These are phyloP conservation scores for Phytophthora colocasiae DNA, from an alignment of 352 stramenopile species.

Conservation along the genomic window DNA sequence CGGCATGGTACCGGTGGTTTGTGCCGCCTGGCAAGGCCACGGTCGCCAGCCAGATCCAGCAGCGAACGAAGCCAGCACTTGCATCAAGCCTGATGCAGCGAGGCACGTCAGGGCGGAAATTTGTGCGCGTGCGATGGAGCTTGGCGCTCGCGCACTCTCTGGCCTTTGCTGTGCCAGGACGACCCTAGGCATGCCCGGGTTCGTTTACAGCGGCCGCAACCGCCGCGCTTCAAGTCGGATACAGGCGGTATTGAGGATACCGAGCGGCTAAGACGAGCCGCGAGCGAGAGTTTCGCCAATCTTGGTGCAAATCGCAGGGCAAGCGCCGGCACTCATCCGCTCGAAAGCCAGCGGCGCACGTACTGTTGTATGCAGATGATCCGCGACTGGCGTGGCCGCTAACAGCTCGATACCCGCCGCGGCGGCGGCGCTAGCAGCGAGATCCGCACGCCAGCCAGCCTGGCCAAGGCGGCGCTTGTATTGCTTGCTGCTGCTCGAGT, in stretches of 20 bases:
- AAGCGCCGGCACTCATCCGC: constrained; percentile 18
- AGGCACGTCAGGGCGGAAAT: constrained; percentile 8
- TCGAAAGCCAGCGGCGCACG: constrained; percentile 43
- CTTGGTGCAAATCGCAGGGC: constrained; percentile 34
- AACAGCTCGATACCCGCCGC: constrained; percentile 18
- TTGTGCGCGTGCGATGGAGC: constrained; percentile 12
- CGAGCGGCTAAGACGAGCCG: background rate
- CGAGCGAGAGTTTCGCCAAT: constrained; percentile 36
- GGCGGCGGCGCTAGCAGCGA: constrained; percentile 23
- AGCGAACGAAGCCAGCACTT: background rate
- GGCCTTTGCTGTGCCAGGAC: constrained; percentile 12
- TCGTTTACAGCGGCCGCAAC: constrained; percentile 25
- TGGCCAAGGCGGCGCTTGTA: background rate
- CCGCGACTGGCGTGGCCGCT: constrained; percentile 36
- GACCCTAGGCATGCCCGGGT: constrained; percentile 8
- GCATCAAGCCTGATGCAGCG: background rate
- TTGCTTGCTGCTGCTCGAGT: constrained; percentile 4
- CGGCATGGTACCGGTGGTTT: constrained; percentile 14
- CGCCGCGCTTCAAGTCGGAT: constrained; percentile 16
- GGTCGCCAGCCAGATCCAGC: background rate
- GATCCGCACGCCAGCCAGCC: constrained; percentile 32
- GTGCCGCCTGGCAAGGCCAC: background rate
- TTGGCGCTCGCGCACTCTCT: constrained; percentile 6
- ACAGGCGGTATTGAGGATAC: constrained; percentile 16
- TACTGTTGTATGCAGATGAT: constrained; percentile 44